These are phyloP conservation scores for Neonectria ditissima DNA, from an alignment of 2,329 filamentous ascomycete species.

Conservation along the genomic window DNA sequence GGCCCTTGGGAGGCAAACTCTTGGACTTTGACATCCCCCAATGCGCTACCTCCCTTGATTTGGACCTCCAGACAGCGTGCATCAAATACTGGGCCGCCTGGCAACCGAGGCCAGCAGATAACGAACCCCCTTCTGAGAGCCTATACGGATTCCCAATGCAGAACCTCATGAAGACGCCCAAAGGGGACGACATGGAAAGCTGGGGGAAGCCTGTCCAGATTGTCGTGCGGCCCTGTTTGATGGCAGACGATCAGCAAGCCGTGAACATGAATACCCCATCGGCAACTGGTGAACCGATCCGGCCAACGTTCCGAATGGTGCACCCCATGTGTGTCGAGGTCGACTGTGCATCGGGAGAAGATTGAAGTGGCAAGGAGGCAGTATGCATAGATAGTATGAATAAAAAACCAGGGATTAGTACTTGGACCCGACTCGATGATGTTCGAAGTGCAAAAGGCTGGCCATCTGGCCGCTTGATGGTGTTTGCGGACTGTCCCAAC, in stretches of 20 bases:
- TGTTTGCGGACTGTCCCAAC: too few species aligned
- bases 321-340: neutral
- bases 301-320: neutral
- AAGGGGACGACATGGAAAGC: neutral
- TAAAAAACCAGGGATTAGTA: neutral
- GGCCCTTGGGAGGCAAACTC: too few species aligned
- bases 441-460: too few species aligned
- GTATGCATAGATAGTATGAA: neutral
- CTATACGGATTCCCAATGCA: neutral
- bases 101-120: neutral
- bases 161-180: too few species aligned
- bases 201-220: neutral
- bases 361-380: neutral
- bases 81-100: neutral
- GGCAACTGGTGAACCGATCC: neutral
- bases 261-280: neutral
- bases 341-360: neutral
- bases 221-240: neutral
- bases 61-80: neutral
- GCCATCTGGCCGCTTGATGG: too few species aligned
- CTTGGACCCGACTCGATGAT: too few species aligned
- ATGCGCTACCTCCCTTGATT: too few species aligned
- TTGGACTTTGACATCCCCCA: too few species aligned
- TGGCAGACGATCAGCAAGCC: neutral
- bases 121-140: neutral